Percentiles rank a stretch among this genome's conserved stretches.
Conservation (phyloP, 2,329 filamentous ascomycete genomes). For the Fusarium tjaetaba region DNA sequence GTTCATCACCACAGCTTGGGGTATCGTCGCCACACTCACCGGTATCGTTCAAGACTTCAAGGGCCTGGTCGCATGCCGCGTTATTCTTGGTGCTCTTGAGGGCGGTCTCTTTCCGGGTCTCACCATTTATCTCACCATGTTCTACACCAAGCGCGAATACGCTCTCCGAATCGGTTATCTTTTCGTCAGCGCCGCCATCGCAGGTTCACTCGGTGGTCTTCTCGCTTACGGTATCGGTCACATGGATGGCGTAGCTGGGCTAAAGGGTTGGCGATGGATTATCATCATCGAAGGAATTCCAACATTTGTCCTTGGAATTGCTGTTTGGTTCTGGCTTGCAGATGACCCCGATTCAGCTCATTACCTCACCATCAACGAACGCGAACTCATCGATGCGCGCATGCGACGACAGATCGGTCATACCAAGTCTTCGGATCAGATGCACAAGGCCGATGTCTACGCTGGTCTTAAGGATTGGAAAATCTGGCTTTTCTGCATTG, state of each 20-base stretch:
- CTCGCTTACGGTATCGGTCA: slow-evolving; percentile 49
- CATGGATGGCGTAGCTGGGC: slow-evolving; percentile 41
- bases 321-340: slow-evolving; percentile 44
- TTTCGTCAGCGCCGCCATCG: slow-evolving; percentile 41
- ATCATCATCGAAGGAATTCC: slow-evolving; percentile 60
- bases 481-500: slow-evolving; percentile 69
- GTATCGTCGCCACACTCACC: slow-evolving; percentile 57
- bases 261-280: slow-evolving; percentile 64
- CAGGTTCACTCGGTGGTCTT: slow-evolving; percentile 41
- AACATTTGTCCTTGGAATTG: slow-evolving; percentile 47
- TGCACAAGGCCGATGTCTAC: slow-evolving; percentile 64
- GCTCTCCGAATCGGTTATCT: slow-evolving; percentile 41
- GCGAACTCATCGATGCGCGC: slow-evolving; percentile 47
- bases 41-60: slow-evolving; percentile 52
- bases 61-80: slow-evolving; percentile 52
- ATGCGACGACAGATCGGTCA: slow-evolving; percentile 45
- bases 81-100: slow-evolving; percentile 58
- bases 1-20: slow-evolving; percentile 50
- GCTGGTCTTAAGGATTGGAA: slow-evolving; percentile 67
- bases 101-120: slow-evolving; percentile 57
- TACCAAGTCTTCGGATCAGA: slow-evolving; percentile 42
- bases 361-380: slow-evolving; percentile 64
- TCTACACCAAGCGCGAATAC: slow-evolving; percentile 42
- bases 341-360: slow-evolving; percentile 59
- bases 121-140: slow-evolving; percentile 44